Conservation (phyloP, 495 filamentous ascomycete genomes). For the Cercophora scortea region DNA sequence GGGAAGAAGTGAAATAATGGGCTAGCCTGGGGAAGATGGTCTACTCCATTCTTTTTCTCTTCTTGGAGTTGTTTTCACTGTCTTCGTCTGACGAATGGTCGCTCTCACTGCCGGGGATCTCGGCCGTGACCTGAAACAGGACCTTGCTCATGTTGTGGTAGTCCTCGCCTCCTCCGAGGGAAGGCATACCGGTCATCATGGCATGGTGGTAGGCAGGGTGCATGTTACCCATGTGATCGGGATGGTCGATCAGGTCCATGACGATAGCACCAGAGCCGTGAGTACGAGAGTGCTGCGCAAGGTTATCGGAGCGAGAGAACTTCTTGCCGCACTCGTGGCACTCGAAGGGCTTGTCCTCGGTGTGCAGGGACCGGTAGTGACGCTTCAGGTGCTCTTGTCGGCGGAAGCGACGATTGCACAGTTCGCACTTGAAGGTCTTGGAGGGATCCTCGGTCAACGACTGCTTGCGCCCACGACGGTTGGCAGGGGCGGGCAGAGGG, state of each 20-base stretch:
- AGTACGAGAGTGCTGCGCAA: conserved; percentile 90
- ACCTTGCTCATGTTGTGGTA: conserved; percentile 58
- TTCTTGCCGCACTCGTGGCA: conserved; percentile 98
- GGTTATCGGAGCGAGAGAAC: conserved; percentile 96
- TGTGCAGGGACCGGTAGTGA: conserved; percentile 97
- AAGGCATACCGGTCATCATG: conserved; percentile 12
- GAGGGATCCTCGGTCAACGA: conserved; percentile 96
- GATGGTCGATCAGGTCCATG: conserved; percentile 79
- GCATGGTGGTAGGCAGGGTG: conserved; percentile 12
- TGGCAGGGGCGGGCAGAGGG: conserved; percentile 56
- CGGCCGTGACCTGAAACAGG: conserved; percentile 68
- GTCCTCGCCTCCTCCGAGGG: conserved; percentile 48
- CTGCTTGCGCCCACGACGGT: conserved; percentile 96
- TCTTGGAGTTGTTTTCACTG: conserved; percentile 52
- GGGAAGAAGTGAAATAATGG: conserved; percentile 23
- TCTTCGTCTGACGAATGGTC: conserved; percentile 49
- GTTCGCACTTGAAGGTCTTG: conserved; percentile 94
- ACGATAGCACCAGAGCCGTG: conserved; percentile 85
- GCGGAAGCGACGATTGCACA: conserved; percentile 95
- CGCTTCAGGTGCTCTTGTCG: conserved; percentile 98
- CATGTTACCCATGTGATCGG: conserved; percentile 33
- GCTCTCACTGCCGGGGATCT: conserved; percentile 52
- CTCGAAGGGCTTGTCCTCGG: conserved; percentile 96
- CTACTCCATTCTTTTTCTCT: conserved; percentile 64
- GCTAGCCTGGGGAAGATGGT: neutral